Evolutionary conservation across 2,329 filamentous ascomycete genomes (phyloP), one percentile per base, ranked within the genome.

Genomic region (Pestalotiopsis fici): DNA sequence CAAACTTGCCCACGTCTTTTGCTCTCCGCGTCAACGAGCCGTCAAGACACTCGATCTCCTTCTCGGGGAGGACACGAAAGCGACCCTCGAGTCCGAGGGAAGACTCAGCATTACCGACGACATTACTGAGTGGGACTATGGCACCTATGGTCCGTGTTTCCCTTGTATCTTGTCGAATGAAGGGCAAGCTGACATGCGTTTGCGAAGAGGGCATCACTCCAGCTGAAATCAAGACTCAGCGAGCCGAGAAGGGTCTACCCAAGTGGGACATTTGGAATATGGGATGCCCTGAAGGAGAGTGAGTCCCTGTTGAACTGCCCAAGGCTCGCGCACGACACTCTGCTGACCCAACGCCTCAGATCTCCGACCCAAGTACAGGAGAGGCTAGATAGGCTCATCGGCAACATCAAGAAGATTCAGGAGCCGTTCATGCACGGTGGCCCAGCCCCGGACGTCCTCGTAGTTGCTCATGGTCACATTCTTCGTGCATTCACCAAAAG

Each of bases 61-160:
- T 1, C 82, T 85, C 56, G 78, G 78, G 43, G 70, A 71, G 47
- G 69, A 57, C 15, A 50, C 39, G n/a, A 69, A 64, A 31, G 66
- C 69, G 13, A 60, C 66, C 9, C 67, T 77, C 27, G 67, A 69
- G 54, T 67, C 65, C 18, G 74, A 74, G 57, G 68, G 69, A 3
- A 81, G 81, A 64, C 78, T 83, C 12, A 79, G 71, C 2, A 66
- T 73, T 1, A 78, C 78, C 3, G 78, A 84, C 65, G 79, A 81
- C 64, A 80, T 86, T 47, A 78, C 82, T 1, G 84, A 86, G 72
- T 86, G 84, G 85, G 78, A 83, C 69, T 86, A 86, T 74, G 85
- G 82, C 15, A 69, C 74, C 35, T 87, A 87, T 69, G 37, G 37
- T 43, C 12, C 37, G 37, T 43, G 37, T 43, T 43, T 43, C 18